phyloP scores from a whole-genome alignment of 495 filamentous ascomycete genomes.

The Parathielavia appendiculata region DNA sequence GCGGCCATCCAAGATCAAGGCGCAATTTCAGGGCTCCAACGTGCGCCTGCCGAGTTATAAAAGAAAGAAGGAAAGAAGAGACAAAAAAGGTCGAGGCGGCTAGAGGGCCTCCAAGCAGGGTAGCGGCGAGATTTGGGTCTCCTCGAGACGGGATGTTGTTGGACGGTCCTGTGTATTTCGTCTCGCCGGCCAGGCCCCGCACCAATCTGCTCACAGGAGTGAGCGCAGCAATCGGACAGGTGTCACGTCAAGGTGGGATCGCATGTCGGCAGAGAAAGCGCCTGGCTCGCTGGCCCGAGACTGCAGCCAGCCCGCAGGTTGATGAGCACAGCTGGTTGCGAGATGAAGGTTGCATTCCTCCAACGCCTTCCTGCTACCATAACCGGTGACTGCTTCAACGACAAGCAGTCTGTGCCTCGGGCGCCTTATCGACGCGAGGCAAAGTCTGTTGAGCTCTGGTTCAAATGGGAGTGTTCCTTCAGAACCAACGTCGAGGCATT shows the following conservation, averaged over 20 bases:
- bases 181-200: slow-evolving; percentile 17
- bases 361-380: not conserved
- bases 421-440: not conserved
- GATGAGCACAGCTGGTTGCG: slow-evolving; percentile 6
- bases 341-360: slow-evolving; percentile 5
- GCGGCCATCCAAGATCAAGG: slow-evolving; percentile 11
- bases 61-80: no score
- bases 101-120: not conserved
- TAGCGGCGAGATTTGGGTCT: not conserved
- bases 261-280: slow-evolving; percentile 29
- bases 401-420: not conserved
- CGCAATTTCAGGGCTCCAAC: slow-evolving; percentile 14
- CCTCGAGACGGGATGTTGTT: not conserved
- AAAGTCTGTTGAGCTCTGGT: not conserved
- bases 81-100: not conserved
- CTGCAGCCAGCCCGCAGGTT: slow-evolving; percentile 9
- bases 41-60: no score
- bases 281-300: slow-evolving; percentile 18
- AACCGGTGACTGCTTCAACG: not conserved
- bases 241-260: slow-evolving; percentile 19
- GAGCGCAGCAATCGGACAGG: slow-evolving; percentile 17
- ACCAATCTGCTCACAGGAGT: slow-evolving; percentile 15
- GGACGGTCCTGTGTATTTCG: not conserved
- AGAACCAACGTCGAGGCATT: not conserved
- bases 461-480: not conserved